A percentile compares a stretch with the other conserved stretches of the same genome.
These are phyloP conservation scores for Mallotus nudiflorus DNA, from an alignment of 345 rosid genomes.

Conservation along the genomic window DNA sequence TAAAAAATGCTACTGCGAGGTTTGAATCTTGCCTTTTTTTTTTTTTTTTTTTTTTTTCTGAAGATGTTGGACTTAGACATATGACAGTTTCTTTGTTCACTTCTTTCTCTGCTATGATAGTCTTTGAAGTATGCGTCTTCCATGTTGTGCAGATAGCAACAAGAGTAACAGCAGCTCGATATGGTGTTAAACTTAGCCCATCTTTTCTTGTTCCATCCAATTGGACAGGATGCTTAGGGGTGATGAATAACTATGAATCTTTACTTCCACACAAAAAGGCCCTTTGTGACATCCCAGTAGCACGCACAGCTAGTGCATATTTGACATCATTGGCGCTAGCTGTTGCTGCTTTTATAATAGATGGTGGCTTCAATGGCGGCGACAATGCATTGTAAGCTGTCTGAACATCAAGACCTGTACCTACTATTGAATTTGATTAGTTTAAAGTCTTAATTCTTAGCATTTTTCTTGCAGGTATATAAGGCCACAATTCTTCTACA, in stretches of 20 bases:
- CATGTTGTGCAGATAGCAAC: conserved; percentile 68
- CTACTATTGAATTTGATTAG: background rate
- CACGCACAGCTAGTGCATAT: conserved; percentile 85
- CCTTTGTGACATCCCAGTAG: conserved; percentile 84
- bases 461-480: conserved; percentile 54
- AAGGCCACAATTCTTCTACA: conserved; percentile 87
- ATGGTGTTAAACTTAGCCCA: conserved; percentile 76
- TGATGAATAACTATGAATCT: conserved; percentile 89
- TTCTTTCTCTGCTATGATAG: no score
- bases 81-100: no score
- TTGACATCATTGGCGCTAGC: conserved; percentile 76
- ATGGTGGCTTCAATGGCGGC: conserved; percentile 91
- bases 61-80: no score
- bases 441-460: background rate
- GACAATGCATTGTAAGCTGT: conserved; percentile 86
- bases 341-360: conserved; percentile 69
- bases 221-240: conserved; percentile 97
- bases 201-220: conserved; percentile 92
- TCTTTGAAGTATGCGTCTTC: background rate
- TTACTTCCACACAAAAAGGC: conserved; percentile 83
- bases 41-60: no score
- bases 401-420: background rate
- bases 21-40: no score
- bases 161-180: conserved; percentile 70
- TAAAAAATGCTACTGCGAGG: no score